Percentiles rank a stretch among this genome's conserved stretches.
These are phyloP conservation scores for Noccaea bulbosa DNA, from an alignment of 345 rosid species.

Conservation along the genomic window DNA sequence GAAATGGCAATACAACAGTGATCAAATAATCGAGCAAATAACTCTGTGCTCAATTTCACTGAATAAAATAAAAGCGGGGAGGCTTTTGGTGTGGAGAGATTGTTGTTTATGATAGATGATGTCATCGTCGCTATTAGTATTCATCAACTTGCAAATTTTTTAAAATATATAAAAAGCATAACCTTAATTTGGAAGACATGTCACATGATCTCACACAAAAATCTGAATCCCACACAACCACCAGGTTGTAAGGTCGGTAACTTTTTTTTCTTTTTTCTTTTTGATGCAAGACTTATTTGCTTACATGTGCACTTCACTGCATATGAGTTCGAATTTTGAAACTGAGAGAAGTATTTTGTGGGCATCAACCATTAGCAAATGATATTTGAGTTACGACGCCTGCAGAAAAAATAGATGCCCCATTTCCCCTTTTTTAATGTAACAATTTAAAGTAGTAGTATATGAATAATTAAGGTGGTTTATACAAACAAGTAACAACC, in stretches of 20 bases:
- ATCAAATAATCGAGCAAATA: slow-evolving; percentile 20
- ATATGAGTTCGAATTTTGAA: slow-evolving; percentile 2
- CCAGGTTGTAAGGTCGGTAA: slow-evolving; percentile 30
- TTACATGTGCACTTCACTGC: slow-evolving; percentile 12
- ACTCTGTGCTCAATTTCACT: slow-evolving; percentile 1
- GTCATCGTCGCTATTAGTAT: slow-evolving; percentile 40
- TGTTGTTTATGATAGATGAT: slow-evolving; percentile 44
- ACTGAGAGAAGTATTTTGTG: background rate
- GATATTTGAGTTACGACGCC: background rate
- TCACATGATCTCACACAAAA: slow-evolving; percentile 41
- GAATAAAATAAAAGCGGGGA: slow-evolving; percentile 15
- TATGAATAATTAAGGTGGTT: background rate
- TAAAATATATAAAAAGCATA: slow-evolving; percentile 14
- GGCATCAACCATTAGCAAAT: background rate
- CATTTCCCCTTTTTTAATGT: background rate
- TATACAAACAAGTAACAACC: background rate
- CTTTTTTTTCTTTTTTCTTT: background rate
- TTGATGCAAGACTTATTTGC: slow-evolving; percentile 8
- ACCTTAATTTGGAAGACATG: slow-evolving; percentile 45
- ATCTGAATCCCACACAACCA: slow-evolving; percentile 37
- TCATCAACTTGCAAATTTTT: slow-evolving; percentile 37
- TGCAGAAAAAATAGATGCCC: background rate
- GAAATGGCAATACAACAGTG: slow-evolving; percentile 14
- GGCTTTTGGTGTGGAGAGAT: slow-evolving; percentile 39
- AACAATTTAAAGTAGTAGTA: background rate